Conservation (phyloP, 73 alveolate species). For the Paramecium pentaurelia region DNA sequence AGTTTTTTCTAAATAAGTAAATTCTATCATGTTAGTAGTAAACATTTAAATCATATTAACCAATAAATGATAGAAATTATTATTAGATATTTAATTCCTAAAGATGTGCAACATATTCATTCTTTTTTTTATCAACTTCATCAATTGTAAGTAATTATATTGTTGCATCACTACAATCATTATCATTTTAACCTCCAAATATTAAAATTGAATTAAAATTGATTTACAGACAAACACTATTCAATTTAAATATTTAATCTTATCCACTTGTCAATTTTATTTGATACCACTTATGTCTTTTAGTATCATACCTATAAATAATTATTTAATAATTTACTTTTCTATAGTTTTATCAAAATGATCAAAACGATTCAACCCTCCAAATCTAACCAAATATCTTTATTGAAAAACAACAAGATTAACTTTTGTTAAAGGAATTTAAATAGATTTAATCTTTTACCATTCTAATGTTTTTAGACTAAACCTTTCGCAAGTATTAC, state of each 20-base stretch:
- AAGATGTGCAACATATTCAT: neutral
- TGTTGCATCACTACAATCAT: neutral
- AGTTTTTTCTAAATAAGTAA: neutral
- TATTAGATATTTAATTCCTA: neutral
- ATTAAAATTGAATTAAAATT: neutral
- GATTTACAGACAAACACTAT: slow-evolving; percentile 5
- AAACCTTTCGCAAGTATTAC: neutral
- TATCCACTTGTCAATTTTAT: neutral
- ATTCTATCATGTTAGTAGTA: slow-evolving; percentile 15
- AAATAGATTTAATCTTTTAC: neutral
- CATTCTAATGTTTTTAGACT: neutral
- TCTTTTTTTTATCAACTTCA: neutral
- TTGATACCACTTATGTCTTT: slow-evolving; percentile 19
- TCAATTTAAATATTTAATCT: neutral
- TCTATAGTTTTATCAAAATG: slow-evolving; percentile 22
- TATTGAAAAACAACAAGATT: neutral
- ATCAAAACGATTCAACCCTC: slow-evolving; percentile 6
- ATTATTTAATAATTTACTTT: neutral
- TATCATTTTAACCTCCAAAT: neutral
- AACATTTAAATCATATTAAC: slow-evolving; percentile 11
- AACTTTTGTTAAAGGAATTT: neutral
- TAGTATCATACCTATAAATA: neutral
- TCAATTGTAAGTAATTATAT: neutral
- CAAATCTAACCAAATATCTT: slow-evolving; percentile 3
- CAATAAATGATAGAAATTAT: neutral